A percentile compares a stretch with the other conserved stretches of the same genome.
phyloP scores from a whole-genome alignment of 495 filamentous ascomycete genomes.

The Lasiosphaeria hispida region DNA sequence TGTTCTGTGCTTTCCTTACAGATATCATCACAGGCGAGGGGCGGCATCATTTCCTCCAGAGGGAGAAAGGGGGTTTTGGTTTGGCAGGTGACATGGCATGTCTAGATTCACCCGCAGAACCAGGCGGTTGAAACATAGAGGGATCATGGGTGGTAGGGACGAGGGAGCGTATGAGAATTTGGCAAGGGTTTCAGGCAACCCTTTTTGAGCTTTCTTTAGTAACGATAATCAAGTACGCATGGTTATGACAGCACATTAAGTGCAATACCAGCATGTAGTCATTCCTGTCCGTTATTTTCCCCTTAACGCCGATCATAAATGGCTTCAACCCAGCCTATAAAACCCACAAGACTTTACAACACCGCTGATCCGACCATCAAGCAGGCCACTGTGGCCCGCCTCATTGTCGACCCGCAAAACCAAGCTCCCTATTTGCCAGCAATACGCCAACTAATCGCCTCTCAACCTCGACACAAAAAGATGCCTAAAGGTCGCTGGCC shows the following conservation, averaged over 20 bases:
- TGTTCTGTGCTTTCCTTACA: conserved; percentile 9
- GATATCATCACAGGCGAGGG: conserved; percentile 9
- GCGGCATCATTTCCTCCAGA: conserved; percentile 16
- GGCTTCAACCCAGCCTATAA: too few species aligned
- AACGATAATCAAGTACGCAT: conserved; percentile 3
- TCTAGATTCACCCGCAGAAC: neutral
- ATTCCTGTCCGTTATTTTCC: neutral
- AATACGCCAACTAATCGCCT: too few species aligned
- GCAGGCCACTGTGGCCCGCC: too few species aligned
- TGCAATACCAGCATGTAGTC: neutral
- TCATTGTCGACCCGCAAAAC: too few species aligned
- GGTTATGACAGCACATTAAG: neutral
- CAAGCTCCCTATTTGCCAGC: too few species aligned
- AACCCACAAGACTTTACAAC: too few species aligned
- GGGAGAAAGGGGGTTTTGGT: conserved; percentile 1
- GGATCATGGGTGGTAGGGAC: neutral
- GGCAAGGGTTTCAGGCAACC: neutral
- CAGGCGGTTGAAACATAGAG: neutral
- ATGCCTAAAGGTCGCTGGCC: conserved; percentile 14
- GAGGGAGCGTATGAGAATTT: conserved; percentile 1
- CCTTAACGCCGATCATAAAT: neutral
- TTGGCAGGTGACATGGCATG: neutral
- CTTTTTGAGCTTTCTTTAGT: conserved; percentile 3
- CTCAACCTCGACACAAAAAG: conserved; percentile 1
- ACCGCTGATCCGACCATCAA: too few species aligned